phyloP scores from a whole-genome alignment of 441 rosid genomes.

The Melastoma candidum region DNA sequence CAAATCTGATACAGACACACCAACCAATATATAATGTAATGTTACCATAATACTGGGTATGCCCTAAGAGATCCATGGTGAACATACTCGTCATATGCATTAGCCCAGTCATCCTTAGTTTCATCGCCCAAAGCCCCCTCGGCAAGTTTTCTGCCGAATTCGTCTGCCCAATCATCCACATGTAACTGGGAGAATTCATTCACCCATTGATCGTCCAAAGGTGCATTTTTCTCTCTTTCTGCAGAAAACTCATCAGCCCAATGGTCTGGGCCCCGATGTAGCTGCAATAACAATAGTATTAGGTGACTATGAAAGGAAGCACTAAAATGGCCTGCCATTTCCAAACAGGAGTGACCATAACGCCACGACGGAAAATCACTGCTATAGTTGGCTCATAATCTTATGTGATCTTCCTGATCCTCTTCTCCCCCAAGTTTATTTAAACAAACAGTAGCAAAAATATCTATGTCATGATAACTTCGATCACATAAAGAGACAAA shows the following conservation, averaged over 20 bases:
- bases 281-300: conserved; percentile 16
- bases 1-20: conserved; percentile 31
- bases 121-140: conserved; percentile 60
- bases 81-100: conserved; percentile 91
- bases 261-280: conserved; percentile 56
- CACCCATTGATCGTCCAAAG: conserved; percentile 80
- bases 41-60: too few species aligned
- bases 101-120: conserved; percentile 77
- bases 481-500: too few species aligned
- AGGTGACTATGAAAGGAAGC: too few species aligned
- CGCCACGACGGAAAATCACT: too few species aligned
- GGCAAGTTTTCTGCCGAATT: conserved; percentile 62
- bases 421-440: too few species aligned
- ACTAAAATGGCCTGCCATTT: too few species aligned
- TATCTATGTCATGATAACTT: too few species aligned
- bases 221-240: conserved; percentile 42
- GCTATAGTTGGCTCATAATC: too few species aligned
- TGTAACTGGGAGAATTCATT: conserved; percentile 90
- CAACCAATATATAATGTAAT: too few species aligned
- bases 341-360: too few species aligned
- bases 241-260: conserved; percentile 83
- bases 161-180: conserved; percentile 88
- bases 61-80: not conserved
- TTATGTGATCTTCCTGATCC: too few species aligned
- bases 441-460: too few species aligned